A percentile compares a stretch with the other conserved stretches of the same genome.
Evolutionary conservation across 2,329 filamentous ascomycete genomes (phyloP).

Genomic region (Monascus ruber): DNA sequence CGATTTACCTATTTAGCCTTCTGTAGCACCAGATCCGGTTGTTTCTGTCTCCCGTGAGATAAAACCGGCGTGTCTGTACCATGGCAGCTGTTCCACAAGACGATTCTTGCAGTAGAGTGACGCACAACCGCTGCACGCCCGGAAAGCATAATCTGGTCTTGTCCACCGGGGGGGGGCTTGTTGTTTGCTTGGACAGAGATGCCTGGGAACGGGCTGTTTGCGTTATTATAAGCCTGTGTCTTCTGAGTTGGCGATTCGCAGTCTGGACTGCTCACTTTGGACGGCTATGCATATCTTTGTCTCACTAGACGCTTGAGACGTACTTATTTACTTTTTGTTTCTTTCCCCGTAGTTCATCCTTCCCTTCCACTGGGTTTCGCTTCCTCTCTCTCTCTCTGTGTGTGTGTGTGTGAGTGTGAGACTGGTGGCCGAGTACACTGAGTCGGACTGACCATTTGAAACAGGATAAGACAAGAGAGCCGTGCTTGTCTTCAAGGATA

Average conservation of each 20-base stretch:
- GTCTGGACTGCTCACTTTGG: neutral
- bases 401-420: too few species aligned
- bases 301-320: constrained; percentile 6
- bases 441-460: too few species aligned
- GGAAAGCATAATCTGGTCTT: neutral
- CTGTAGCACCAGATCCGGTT: constrained; percentile 20
- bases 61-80: constrained; percentile 17
- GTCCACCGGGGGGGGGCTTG: constrained; percentile 4
- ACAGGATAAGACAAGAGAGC: too few species aligned
- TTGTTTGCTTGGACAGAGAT: constrained; percentile 10
- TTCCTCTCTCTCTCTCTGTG: neutral
- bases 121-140: constrained; percentile 3
- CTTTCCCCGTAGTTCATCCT: neutral
- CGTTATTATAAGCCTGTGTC: constrained; percentile 13
- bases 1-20: constrained; percentile 1
- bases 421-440: too few species aligned
- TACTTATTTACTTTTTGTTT: constrained; percentile 2
- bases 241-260: constrained; percentile 12
- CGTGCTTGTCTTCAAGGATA: neutral
- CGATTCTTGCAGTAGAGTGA: constrained; percentile 13
- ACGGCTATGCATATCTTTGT: constrained; percentile 8
- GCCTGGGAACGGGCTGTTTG: constrained; percentile 13
- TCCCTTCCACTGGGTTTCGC: neutral
- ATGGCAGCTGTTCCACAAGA: constrained; percentile 21
- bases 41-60: constrained; percentile 12